A percentile compares a stretch with the other conserved stretches of the same genome.
phyloP scores from a whole-genome alignment of 176 grass and related monocot genomes.

The Juncus inflexus region DNA sequence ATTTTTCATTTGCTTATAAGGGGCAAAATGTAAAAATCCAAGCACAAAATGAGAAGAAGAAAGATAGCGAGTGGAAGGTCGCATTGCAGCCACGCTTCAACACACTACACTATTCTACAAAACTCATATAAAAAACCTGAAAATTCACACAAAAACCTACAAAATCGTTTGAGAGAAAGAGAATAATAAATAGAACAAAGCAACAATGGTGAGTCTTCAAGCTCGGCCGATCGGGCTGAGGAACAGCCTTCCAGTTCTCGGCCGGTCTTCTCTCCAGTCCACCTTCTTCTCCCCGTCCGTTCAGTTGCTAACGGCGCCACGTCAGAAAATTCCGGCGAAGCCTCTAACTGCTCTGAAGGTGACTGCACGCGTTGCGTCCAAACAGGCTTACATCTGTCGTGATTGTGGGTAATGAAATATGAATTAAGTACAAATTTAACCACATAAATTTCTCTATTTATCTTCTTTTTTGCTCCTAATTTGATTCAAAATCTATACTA shows the following conservation, averaged over 20 bases:
- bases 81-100: slow-evolving; percentile 53
- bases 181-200: slow-evolving; percentile 6
- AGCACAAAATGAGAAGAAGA: slow-evolving; percentile 23
- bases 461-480: slow-evolving; percentile 4
- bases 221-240: slow-evolving; percentile 31
- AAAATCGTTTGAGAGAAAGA: not conserved
- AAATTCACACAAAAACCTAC: slow-evolving; percentile 16
- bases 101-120: slow-evolving; percentile 13
- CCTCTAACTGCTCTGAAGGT: slow-evolving; percentile 33
- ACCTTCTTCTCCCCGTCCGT: slow-evolving; percentile 35
- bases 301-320: slow-evolving; percentile 27
- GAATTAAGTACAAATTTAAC: not conserved
- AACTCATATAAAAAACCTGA: slow-evolving; percentile 13
- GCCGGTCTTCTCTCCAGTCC: slow-evolving; percentile 36
- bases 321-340: slow-evolving; percentile 10
- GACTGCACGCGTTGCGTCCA: slow-evolving; percentile 59
- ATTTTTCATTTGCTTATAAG: not conserved
- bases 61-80: slow-evolving; percentile 63
- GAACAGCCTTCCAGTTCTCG: slow-evolving; percentile 28
- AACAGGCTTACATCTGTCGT: slow-evolving; percentile 87
- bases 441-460: not conserved
- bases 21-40: not conserved
- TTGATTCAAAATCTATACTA: not conserved
- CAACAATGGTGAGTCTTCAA: slow-evolving; percentile 49
- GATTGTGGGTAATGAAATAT: slow-evolving; percentile 72